phyloP scores from a whole-genome alignment of 331 rosid genomes.

The Cydonia oblonga region DNA sequence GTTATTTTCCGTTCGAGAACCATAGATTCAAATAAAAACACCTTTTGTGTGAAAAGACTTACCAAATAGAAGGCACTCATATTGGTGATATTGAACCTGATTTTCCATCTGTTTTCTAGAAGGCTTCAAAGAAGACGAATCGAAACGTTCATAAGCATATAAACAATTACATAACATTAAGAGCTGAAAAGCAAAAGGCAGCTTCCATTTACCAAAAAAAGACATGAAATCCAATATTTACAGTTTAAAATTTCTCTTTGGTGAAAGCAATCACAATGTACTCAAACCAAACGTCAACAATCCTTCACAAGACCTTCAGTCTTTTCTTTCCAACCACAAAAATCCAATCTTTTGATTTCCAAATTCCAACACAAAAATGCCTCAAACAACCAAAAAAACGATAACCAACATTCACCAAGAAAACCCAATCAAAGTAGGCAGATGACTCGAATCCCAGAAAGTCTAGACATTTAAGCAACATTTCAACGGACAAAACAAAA shows the following conservation, averaged over 20 bases:
- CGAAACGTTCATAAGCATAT: neutral
- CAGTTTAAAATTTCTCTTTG: neutral
- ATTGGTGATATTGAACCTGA: conserved; percentile 32
- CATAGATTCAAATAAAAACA: neutral
- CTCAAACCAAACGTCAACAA: neutral
- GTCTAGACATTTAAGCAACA: neutral
- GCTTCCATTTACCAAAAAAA: neutral
- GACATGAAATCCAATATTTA: neutral
- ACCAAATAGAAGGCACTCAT: conserved; percentile 78
- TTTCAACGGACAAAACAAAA: neutral
- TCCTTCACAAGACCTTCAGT: neutral
- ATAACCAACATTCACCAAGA: neutral
- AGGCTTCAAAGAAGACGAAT: conserved; percentile 2
- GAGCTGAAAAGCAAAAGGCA: neutral
- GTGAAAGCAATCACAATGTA: neutral
- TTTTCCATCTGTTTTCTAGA: conserved; percentile 39
- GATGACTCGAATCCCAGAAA: neutral
- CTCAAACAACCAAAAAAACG: neutral
- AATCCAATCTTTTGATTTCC: too few relatives aligned
- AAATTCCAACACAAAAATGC: neutral
- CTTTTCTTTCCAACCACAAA: neutral
- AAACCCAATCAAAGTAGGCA: neutral
- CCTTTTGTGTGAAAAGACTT: neutral
- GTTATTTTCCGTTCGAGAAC: neutral
- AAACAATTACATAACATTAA: neutral